Evolutionary conservation across 306 rosid species (phyloP), one percentile per base, ranked within the genome.

Genomic region (Malus asiatica): DNA sequence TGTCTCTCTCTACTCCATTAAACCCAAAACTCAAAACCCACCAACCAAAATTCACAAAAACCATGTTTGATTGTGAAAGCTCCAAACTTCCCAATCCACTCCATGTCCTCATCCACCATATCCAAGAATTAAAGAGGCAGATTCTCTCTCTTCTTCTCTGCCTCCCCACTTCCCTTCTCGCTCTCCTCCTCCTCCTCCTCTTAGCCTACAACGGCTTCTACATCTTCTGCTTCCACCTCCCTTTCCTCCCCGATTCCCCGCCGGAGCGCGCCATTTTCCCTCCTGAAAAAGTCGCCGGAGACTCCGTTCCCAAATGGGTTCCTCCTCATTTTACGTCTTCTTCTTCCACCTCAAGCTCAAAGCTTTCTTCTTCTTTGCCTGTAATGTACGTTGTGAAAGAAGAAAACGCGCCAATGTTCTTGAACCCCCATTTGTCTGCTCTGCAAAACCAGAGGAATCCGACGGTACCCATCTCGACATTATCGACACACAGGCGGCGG

Each of bases 121-220:
- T 87, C 1, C 87, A 66, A 16, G 69, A 74, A n/a, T 74, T 89
- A 13, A 88, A 76, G 83, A 85, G 76, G 70, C 81, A 78, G 10
- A 12, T 83, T 0, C 73, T 87, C 68, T 51, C 85, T 77, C 38
- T 79, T 19, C 86, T 89, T 66, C 82, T 84, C 33, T 71, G 68
- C n/a, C 44, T 89, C n/a, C 96, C 93, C 72, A 79, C 83, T 13
- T 79, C 95, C 14, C 73, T 87, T 38, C 84, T 87, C 13, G 90
- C 85, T 62, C 76, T 92, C 25, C 61, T 89, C 72, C 84, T 92
- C 40, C 88, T 92, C 76, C 64, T 87, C 40, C 90, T 92, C 35
- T 67, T 95, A 23, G 73, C 84, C 71, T 92, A 85, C 87, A 92
- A 92, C 70, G 93, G 79, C 76, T 81, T 86, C 83, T 72, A 84